phyloP scores from a whole-genome alignment of 1,284 basidiomycete genomes.

The Irpex sp. region DNA sequence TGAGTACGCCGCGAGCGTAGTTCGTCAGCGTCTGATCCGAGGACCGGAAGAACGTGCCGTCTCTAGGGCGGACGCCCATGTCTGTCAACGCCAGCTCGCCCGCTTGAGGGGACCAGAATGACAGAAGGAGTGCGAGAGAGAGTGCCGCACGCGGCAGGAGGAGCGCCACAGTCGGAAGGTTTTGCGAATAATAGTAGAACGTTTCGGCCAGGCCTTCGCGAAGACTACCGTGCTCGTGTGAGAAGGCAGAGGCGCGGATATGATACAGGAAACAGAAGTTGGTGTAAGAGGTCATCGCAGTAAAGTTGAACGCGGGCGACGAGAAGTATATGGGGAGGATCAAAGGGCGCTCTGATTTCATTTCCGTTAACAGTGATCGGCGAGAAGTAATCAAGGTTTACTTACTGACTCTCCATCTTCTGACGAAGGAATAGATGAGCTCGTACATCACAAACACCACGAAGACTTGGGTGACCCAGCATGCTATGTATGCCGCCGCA shows the following conservation, averaged over 20 bases:
- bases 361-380: conserved; percentile 3
- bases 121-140: conserved; percentile 62
- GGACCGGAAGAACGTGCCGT: conserved; percentile 67
- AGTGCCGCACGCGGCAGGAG: conserved; percentile 80
- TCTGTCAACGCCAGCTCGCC: conserved; percentile 43
- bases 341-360: conserved; percentile 63
- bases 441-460: conserved; percentile 81
- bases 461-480: conserved; percentile 72
- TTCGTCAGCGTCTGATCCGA: conserved; percentile 60
- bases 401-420: conserved; percentile 82
- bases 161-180: conserved; percentile 70
- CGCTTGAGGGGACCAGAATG: conserved; percentile 52
- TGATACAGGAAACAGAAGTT: conserved; percentile 82
- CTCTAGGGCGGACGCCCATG: conserved; percentile 49
- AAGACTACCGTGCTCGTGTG: conserved; percentile 46
- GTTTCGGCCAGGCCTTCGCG: conserved; percentile 74
- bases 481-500: conserved; percentile 74
- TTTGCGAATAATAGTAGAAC: conserved; percentile 76
- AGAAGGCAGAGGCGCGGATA: conserved; percentile 66
- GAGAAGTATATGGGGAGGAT: conserved; percentile 82
- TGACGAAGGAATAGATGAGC: conserved; percentile 71
- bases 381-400: conserved; percentile 24
- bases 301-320: conserved; percentile 68
- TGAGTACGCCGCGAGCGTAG: conserved; percentile 72
- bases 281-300: conserved; percentile 72